Conservation (phyloP, 169 alveolate species). For the Plasmodium gonderi region DNA sequence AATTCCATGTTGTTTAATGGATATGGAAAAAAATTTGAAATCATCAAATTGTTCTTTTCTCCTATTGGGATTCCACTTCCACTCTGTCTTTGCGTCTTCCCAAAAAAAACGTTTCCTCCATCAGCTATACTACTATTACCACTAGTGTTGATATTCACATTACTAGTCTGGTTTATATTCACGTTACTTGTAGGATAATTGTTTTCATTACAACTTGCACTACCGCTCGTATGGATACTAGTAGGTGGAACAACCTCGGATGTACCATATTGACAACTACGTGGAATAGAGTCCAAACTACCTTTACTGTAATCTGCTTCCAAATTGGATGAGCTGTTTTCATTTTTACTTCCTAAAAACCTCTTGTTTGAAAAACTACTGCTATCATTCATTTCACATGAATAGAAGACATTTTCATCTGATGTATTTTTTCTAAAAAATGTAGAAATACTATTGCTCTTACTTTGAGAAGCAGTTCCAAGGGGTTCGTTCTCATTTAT, state of each 20-base stretch:
- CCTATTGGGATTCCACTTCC: background rate
- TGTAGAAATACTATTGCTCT: background rate
- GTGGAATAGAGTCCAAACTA: background rate
- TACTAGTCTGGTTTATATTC: background rate
- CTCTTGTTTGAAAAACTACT: background rate
- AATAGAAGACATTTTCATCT: conserved; percentile 8
- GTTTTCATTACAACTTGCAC: background rate
- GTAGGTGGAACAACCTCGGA: background rate
- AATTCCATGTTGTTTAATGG: conserved; percentile 67
- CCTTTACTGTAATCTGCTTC: conserved; percentile 6
- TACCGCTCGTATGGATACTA: background rate
- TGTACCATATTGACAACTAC: background rate
- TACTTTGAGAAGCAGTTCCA: background rate
- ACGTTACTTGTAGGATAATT: background rate
- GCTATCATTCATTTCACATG: conserved; percentile 32
- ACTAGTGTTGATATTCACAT: background rate
- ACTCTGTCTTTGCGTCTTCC: background rate
- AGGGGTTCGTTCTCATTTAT: background rate
- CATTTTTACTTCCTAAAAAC: background rate
- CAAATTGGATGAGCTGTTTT: background rate
- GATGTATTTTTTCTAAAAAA: conserved; percentile 9
- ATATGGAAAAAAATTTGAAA: conserved; percentile 60
- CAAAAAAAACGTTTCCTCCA: too few species aligned
- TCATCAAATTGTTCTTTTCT: background rate
- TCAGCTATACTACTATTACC: too few species aligned